Conservation (phyloP, 2,329 filamentous ascomycete species). For the Fusarium metavorans region DNA sequence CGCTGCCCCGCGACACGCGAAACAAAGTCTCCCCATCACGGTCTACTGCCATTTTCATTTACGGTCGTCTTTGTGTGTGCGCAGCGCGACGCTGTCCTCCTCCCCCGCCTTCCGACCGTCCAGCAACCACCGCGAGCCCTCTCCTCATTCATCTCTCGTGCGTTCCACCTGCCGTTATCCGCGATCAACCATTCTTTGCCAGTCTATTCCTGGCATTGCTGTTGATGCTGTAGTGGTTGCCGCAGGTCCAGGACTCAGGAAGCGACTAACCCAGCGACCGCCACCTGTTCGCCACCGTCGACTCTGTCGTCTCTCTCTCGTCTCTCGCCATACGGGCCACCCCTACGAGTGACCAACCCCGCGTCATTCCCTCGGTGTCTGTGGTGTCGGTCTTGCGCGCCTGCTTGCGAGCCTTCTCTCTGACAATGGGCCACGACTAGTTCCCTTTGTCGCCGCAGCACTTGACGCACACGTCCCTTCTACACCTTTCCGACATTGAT, state of each 20-base stretch:
- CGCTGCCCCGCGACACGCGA: constrained; percentile 38
- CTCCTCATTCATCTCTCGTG: constrained; percentile 23
- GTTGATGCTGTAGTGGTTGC: constrained; percentile 22
- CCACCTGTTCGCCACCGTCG: constrained; percentile 38
- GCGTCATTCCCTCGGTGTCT: constrained; percentile 37
- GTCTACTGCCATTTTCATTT: constrained; percentile 1
- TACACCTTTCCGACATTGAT: constrained; percentile 13
- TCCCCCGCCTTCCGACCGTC: constrained; percentile 40
- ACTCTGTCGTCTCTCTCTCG: constrained; percentile 8
- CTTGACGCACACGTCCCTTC: constrained; percentile 28
- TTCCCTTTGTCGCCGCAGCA: constrained; percentile 41
- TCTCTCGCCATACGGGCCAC: background rate
- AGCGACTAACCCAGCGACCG: constrained; percentile 25
- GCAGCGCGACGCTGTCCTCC: constrained; percentile 39
- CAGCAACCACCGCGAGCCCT: constrained; percentile 18
- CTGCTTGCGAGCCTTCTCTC: constrained; percentile 44
- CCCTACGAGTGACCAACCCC: constrained; percentile 35
- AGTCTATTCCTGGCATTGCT: constrained; percentile 7
- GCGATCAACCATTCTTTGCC: constrained; percentile 23
- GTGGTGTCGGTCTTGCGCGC: constrained; percentile 43
- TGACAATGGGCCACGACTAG: constrained; percentile 53
- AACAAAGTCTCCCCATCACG: constrained; percentile 24
- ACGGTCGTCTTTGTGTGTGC: constrained; percentile 10
- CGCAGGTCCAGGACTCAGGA: constrained; percentile 25
- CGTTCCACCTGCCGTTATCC: constrained; percentile 18